These are phyloP conservation scores for Ephemerocybe angulata DNA, from an alignment of 768 basidiomycete genomes.

Conservation along the genomic window DNA sequence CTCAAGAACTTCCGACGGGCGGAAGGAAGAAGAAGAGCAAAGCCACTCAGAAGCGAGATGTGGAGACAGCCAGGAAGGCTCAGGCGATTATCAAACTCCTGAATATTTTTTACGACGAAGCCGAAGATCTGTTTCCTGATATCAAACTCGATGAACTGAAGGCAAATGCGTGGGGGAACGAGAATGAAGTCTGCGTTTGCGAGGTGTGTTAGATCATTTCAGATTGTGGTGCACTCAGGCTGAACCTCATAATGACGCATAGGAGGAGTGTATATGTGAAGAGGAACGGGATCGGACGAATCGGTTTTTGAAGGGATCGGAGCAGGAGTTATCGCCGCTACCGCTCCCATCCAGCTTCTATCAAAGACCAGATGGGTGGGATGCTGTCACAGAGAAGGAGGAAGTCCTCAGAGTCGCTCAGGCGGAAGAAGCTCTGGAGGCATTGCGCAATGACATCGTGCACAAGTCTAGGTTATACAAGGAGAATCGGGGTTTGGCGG, in stretches of 20 bases:
- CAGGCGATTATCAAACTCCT: too few species aligned
- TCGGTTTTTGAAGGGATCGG: not conserved
- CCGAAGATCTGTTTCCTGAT: not conserved
- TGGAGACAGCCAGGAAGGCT: too few species aligned
- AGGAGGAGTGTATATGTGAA: not conserved
- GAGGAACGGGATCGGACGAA: not conserved
- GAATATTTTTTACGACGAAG: too few species aligned
- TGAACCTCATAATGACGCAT: too few species aligned
- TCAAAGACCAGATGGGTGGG: not conserved
- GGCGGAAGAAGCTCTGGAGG: not conserved
- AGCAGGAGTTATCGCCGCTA: not conserved
- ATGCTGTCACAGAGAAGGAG: not conserved
- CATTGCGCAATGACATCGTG: not conserved
- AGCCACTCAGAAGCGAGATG: too few species aligned
- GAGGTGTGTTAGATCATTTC: too few species aligned
- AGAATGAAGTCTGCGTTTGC: not conserved
- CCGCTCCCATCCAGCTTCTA: not conserved
- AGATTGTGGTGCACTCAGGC: too few species aligned
- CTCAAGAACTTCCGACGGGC: too few species aligned
- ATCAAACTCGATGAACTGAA: too few species aligned
- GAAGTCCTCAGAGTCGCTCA: not conserved
- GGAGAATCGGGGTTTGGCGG: not conserved
- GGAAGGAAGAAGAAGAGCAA: too few species aligned
- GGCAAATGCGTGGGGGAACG: not conserved
- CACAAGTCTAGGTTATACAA: not conserved